phyloP scores from a whole-genome alignment of 192 early-diverging fungal species.

The Bifiguratus adelaidae region DNA sequence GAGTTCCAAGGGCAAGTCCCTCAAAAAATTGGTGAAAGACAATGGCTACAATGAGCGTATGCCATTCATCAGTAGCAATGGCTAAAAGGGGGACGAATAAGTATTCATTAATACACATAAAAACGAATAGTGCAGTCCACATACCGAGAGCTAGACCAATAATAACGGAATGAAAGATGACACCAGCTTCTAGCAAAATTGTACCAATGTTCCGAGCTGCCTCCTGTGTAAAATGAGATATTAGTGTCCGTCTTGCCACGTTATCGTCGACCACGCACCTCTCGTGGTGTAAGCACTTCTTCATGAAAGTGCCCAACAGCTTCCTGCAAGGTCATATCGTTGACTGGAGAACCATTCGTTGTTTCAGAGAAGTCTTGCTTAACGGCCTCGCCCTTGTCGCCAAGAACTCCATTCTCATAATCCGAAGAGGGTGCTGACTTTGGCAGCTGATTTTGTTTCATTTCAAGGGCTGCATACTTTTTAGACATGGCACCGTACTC shows the following conservation, averaged over 20 bases:
- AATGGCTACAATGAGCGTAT: neutral
- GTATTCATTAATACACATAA: no score
- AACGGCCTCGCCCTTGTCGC: no score
- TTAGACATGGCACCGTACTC: conserved; percentile 5
- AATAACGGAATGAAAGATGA: conserved; percentile 68
- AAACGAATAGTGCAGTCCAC: no score
- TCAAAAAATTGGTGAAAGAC: conserved; percentile 27
- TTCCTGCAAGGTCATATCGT: neutral
- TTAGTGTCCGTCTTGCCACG: neutral
- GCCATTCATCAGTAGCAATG: conserved; percentile 39
- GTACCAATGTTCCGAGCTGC: conserved; percentile 35
- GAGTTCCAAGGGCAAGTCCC: conserved; percentile 31
- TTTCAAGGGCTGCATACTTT: neutral
- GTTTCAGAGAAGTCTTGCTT: no score
- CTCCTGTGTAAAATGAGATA: neutral
- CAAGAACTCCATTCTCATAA: neutral
- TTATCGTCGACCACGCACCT: neutral
- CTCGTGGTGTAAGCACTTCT: neutral
- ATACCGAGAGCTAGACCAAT: conserved; percentile 55
- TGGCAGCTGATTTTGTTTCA: no score
- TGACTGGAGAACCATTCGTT: neutral
- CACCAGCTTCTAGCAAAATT: conserved; percentile 64
- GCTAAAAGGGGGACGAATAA: no score
- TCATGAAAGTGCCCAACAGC: neutral
- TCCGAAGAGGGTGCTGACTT: neutral